Evolutionary conservation across 495 filamentous ascomycete genomes (phyloP).

Genomic region (Pseudomonodictys pantanalensis): DNA sequence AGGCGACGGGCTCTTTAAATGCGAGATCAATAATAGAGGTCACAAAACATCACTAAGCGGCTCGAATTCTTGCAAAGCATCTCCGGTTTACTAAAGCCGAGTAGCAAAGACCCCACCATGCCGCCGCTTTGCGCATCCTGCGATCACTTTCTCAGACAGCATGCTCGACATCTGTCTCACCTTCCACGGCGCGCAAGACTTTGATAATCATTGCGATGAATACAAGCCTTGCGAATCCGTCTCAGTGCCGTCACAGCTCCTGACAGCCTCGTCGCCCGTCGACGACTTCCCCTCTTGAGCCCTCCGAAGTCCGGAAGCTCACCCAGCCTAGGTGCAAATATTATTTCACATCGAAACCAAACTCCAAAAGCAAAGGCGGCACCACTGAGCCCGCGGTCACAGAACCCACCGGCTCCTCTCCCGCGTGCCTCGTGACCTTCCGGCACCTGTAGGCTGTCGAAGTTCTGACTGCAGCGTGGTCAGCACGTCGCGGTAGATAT

Average conservation of each 20-base stretch:
- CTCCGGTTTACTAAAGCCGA: slow-evolving; percentile 30
- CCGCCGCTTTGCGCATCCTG: too few species aligned
- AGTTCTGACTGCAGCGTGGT: too few species aligned
- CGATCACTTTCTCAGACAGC: background rate
- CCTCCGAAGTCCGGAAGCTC: slow-evolving; percentile 18
- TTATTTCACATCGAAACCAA: slow-evolving; percentile 3
- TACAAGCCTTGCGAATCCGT: background rate
- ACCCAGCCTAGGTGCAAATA: background rate
- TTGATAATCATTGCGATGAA: background rate
- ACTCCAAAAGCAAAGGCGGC: slow-evolving; percentile 6
- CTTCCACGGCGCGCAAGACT: background rate
- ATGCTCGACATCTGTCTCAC: background rate
- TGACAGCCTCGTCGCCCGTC: background rate
- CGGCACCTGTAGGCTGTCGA: too few species aligned
- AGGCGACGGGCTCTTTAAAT: slow-evolving; percentile 15
- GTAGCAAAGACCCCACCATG: background rate
- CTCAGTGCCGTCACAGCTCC: slow-evolving; percentile 10
- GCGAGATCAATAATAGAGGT: slow-evolving; percentile 13
- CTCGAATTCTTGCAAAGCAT: slow-evolving; percentile 31
- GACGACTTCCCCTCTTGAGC: background rate
- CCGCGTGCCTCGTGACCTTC: background rate
- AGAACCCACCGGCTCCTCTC: background rate
- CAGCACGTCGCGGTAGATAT: too few species aligned
- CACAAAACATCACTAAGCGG: slow-evolving; percentile 31
- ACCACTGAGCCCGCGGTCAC: background rate